phyloP scores from a whole-genome alignment of 2,329 filamentous ascomycete species.

The Rhynchosporium secalis region DNA sequence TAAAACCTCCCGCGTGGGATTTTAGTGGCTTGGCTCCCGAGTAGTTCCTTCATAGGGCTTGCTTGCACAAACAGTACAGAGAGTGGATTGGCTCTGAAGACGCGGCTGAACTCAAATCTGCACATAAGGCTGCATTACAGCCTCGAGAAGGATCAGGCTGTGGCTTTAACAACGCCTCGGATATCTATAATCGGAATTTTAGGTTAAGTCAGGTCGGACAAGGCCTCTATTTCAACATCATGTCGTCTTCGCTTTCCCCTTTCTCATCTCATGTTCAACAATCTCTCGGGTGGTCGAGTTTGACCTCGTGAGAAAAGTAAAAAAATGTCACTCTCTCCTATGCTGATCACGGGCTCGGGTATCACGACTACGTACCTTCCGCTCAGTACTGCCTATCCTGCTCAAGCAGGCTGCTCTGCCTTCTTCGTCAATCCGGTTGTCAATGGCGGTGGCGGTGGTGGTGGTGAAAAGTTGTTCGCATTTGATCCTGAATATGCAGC shows the following conservation, averaged over 20 bases:
- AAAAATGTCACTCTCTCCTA: slow-evolving; percentile 8
- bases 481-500: slow-evolving; percentile 13
- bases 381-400: slow-evolving; percentile 19
- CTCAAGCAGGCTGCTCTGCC: slow-evolving; percentile 17
- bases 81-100: not conserved
- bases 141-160: not conserved
- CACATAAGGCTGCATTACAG: slow-evolving; percentile 1
- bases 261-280: not conserved
- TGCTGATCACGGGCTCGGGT: slow-evolving; percentile 18
- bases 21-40: too few relatives aligned
- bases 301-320: slow-evolving; percentile 6
- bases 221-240: slow-evolving; percentile 13
- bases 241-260: slow-evolving; percentile 4
- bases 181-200: not conserved
- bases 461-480: slow-evolving; percentile 7
- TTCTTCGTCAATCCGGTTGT: slow-evolving; percentile 13
- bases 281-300: slow-evolving; percentile 2
- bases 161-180: slow-evolving; percentile 4
- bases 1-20: too few relatives aligned
- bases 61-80: too few relatives aligned
- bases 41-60: too few relatives aligned
- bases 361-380: slow-evolving; percentile 21
- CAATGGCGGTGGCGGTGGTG: not conserved
- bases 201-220: slow-evolving; percentile 1
- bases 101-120: slow-evolving; percentile 3